Base-by-base conservation (phyloP, 345 rosid genomes). In the Hypericum perforatum region DNA sequence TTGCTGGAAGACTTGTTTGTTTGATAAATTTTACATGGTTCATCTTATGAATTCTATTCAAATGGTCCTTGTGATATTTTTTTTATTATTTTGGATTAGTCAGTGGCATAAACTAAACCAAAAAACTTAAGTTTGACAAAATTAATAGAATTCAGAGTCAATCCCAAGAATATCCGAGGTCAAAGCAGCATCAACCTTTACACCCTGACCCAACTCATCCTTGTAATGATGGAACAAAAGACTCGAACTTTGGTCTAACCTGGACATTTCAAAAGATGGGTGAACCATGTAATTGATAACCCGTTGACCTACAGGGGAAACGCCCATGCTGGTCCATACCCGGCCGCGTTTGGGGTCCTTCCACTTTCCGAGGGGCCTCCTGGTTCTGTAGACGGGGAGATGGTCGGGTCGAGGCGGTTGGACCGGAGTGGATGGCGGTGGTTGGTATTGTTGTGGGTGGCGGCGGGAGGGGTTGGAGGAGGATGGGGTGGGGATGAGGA, bases 281-380 rank as follows among this genome's bases (percentile, higher is more conserved):
- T 81, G 82, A 62, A 69, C 67, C 41, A 85, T 44, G 29, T 78
- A 71, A 16, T 70, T 56, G 11, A 92, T 78, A 72, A 81, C 58
- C 53, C 57, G 75, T 73, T 80, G 80, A 71, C 88, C 98, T 60
- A 45, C 70, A 32, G 68, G 48, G 55, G 96, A 92, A 48, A 92
- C 77, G 54, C 79, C 72, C 53, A 64, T 68, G 66, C 76, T 59
- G 42, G 80, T 67, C 98, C 98, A 88, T 15, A 83, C 90, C 62
- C 74, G 82, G 5, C 96, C 90, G 37, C 82, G 77, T 78, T 87
- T 81, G 6, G 70, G 60, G 76, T 85, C 95, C 29, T 69, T 68
- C 47, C 78, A 67, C 65, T 62, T 79, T 53, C 94, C 95, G 32
- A 87, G 65, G 45, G 90, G 77, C 38, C 80, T 75, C 9, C 84